A percentile compares a stretch with the other conserved stretches of the same genome.
These are phyloP conservation scores for Xylaria sp. DNA, from an alignment of 2,329 filamentous ascomycete genomes.

Conservation along the genomic window DNA sequence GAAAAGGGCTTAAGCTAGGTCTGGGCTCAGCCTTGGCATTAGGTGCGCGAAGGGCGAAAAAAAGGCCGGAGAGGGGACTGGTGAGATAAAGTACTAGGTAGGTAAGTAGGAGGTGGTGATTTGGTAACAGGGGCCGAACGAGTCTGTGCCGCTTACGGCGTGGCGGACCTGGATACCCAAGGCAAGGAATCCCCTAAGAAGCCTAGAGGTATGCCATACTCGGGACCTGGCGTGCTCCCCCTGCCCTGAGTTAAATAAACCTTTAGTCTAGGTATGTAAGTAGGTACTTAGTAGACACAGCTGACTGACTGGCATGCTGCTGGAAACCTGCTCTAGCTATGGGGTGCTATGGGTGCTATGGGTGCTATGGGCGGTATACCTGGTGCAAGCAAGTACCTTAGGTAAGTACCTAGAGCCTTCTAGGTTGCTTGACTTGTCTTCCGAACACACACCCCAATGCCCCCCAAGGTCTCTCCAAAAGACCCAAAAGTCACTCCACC, in stretches of 20 bases:
- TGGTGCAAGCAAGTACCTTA: background rate
- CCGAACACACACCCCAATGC: background rate
- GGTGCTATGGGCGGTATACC: too few species aligned
- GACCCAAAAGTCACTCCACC: background rate
- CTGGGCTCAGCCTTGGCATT: conserved; percentile 25
- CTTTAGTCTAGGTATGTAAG: too few species aligned
- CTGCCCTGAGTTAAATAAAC: too few species aligned
- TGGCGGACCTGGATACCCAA: background rate
- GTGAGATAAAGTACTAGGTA: background rate
- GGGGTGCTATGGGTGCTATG: too few species aligned
- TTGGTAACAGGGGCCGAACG: background rate
- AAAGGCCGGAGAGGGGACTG: conserved; percentile 22
- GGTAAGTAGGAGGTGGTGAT: background rate
- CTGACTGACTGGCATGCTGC: background rate
- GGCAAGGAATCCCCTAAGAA: background rate
- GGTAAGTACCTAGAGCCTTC: too few species aligned
- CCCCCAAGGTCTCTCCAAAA: background rate
- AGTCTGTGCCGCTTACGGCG: background rate
- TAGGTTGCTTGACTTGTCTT: conserved; percentile 2
- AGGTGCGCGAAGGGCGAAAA: conserved; percentile 16
- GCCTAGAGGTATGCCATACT: background rate
- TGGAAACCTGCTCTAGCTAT: too few species aligned
- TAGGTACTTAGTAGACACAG: too few species aligned
- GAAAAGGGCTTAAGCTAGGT: conserved; percentile 29
- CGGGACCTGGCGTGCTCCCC: too few species aligned